These are phyloP conservation scores for Polyporus tsugae DNA, from an alignment of 1,284 basidiomycete genomes.

Conservation along the genomic window DNA sequence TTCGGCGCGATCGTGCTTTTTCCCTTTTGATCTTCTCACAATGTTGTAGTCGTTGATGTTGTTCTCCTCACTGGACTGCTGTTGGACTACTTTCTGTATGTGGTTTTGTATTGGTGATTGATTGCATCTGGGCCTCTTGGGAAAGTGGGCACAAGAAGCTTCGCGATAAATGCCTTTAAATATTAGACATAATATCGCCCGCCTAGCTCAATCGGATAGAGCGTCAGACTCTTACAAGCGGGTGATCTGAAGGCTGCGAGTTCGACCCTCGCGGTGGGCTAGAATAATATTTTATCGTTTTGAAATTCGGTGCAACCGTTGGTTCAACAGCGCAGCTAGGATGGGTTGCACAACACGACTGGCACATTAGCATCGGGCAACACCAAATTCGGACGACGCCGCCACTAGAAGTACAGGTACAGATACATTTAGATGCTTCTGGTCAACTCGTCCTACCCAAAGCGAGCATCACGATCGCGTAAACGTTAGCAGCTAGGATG, in stretches of 20 bases:
- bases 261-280: slow-evolving; percentile 93
- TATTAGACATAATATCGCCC: slow-evolving; percentile 47
- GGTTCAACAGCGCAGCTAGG: neutral
- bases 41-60: slow-evolving; percentile 1
- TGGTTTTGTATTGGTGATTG: neutral
- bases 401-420: neutral
- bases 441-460: slow-evolving; percentile 37
- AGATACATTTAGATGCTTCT: slow-evolving; percentile 7
- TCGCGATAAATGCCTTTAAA: too few relatives aligned
- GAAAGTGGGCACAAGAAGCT: too few relatives aligned
- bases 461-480: slow-evolving; percentile 61
- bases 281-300: slow-evolving; percentile 35
- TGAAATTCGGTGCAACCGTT: neutral
- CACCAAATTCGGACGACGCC: neutral
- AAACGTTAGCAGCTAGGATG: slow-evolving; percentile 74
- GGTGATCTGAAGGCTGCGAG: slow-evolving; percentile 85
- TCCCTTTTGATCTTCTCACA: slow-evolving; percentile 8
- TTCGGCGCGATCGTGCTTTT: slow-evolving; percentile 10
- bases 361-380: neutral
- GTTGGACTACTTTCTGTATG: neutral
- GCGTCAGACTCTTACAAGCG: slow-evolving; percentile 71
- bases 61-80: neutral
- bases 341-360: neutral
- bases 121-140: too few relatives aligned
- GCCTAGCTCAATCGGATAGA: slow-evolving; percentile 90